These are phyloP conservation scores for Eragrostis nindensis DNA, from an alignment of 176 grass and related monocot genomes.

Conservation along the genomic window DNA sequence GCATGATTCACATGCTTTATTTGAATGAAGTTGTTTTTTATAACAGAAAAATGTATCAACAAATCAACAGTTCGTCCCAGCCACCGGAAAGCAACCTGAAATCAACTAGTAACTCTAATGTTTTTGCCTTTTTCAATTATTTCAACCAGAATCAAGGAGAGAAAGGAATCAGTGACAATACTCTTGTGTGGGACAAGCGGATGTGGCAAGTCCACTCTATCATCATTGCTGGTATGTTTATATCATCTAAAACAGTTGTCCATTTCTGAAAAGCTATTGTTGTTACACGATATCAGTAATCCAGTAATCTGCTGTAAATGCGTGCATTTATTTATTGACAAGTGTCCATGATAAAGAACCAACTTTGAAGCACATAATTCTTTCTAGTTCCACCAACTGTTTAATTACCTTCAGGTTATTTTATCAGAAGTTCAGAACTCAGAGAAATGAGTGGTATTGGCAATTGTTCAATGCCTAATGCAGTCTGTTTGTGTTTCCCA, in stretches of 20 bases:
- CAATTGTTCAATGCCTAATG: conserved; percentile 18
- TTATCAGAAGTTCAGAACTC: neutral
- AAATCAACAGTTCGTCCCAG: neutral
- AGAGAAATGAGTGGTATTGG: neutral
- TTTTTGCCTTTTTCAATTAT: conserved; percentile 29
- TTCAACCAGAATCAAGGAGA: conserved; percentile 80
- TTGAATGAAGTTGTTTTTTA: neutral
- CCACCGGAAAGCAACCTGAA: conserved; percentile 17
- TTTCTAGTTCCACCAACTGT: neutral
- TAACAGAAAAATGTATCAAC: neutral
- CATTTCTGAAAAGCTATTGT: conserved; percentile 1
- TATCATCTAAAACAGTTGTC: neutral
- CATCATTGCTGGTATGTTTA: conserved; percentile 82
- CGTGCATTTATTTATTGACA: conserved; percentile 12
- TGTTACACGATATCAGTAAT: neutral
- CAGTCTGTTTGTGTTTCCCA: conserved; percentile 33
- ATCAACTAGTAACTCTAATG: conserved; percentile 17
- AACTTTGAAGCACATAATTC: conserved; percentile 1
- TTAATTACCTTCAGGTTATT: conserved; percentile 23
- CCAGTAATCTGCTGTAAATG: neutral
- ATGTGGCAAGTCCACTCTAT: conserved; percentile 92
- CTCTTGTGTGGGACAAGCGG: conserved; percentile 92
- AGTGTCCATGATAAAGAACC: neutral
- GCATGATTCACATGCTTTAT: conserved; percentile 5
- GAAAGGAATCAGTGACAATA: conserved; percentile 90